These are phyloP conservation scores for Talaromyces nanjingensis DNA, from an alignment of 495 filamentous ascomycete species.

Conservation along the genomic window DNA sequence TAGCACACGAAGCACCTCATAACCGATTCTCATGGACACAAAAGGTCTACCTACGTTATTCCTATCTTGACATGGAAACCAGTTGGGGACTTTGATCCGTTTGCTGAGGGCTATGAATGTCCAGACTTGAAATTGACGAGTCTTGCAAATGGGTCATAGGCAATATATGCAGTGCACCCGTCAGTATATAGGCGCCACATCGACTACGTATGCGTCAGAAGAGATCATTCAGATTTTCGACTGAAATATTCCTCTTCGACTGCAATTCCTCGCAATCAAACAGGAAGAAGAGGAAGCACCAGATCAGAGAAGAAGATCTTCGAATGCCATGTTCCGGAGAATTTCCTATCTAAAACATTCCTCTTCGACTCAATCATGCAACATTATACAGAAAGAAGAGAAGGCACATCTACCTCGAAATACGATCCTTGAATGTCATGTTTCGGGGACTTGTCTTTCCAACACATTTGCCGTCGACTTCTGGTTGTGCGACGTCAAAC, in stretches of 20 bases:
- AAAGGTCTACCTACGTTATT: neutral
- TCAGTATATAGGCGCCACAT: neutral
- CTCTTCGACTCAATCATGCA: neutral
- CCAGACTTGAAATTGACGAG: neutral
- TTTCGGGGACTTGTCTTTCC: no score
- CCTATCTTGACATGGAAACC: neutral
- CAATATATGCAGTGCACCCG: no score
- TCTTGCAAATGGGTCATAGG: neutral
- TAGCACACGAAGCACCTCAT: neutral
- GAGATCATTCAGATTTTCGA: neutral
- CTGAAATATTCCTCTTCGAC: neutral
- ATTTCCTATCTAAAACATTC: neutral
- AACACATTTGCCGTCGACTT: no score
- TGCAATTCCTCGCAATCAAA: neutral
- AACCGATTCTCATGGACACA: no score
- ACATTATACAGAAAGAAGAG: no score
- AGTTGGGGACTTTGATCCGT: neutral
- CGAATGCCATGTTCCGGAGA: neutral
- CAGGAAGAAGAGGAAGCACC: neutral
- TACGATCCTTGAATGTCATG: no score
- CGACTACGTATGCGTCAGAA: neutral
- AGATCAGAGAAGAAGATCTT: neutral
- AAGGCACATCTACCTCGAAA: no score
- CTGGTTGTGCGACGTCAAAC: no score
- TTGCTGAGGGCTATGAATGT: neutral